A percentile compares a stretch with the other conserved stretches of the same genome.
These are phyloP conservation scores for Exobasidium cylindrosporum DNA, from an alignment of 1,284 basidiomycete genomes.

Conservation along the genomic window DNA sequence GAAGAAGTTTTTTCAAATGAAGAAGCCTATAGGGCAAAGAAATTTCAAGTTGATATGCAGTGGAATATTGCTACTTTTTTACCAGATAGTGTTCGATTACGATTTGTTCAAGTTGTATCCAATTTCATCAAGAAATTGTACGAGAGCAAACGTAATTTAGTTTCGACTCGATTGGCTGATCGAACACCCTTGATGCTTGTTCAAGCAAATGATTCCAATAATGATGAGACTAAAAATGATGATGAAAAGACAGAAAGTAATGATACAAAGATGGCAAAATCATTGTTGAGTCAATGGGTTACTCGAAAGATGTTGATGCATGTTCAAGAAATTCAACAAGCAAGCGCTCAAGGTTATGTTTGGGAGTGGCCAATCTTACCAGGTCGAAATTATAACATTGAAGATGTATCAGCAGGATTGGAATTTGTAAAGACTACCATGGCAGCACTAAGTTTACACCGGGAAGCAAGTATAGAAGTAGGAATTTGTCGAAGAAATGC, in stretches of 20 bases:
- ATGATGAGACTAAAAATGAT: slow-evolving; percentile 6
- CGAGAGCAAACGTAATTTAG: slow-evolving; percentile 66
- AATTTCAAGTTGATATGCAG: slow-evolving; percentile 66
- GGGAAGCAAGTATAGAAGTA: slow-evolving; percentile 77
- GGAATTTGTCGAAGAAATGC: slow-evolving; percentile 84
- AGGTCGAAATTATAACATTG: neutral
- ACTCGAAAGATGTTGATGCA: slow-evolving; percentile 76
- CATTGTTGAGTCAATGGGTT: slow-evolving; percentile 75
- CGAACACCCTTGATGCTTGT: slow-evolving; percentile 74
- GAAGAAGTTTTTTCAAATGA: slow-evolving; percentile 6
- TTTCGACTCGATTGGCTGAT: slow-evolving; percentile 52
- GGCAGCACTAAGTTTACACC: slow-evolving; percentile 69
- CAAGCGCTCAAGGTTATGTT: slow-evolving; percentile 23
- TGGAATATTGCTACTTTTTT: slow-evolving; percentile 96
- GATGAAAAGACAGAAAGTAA: slow-evolving; percentile 55
- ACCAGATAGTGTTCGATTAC: slow-evolving; percentile 74
- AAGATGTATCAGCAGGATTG: slow-evolving; percentile 59
- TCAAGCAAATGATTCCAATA: slow-evolving; percentile 47
- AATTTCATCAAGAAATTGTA: slow-evolving; percentile 85
- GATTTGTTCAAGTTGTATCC: slow-evolving; percentile 74
- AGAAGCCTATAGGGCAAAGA: neutral
- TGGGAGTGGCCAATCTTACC: slow-evolving; percentile 77
- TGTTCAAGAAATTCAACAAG: slow-evolving; percentile 63
- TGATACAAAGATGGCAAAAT: slow-evolving; percentile 63
- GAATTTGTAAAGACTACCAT: slow-evolving; percentile 88